Conservation (phyloP, 2,329 filamentous ascomycete genomes). For the Aspergillus tanneri region DNA sequence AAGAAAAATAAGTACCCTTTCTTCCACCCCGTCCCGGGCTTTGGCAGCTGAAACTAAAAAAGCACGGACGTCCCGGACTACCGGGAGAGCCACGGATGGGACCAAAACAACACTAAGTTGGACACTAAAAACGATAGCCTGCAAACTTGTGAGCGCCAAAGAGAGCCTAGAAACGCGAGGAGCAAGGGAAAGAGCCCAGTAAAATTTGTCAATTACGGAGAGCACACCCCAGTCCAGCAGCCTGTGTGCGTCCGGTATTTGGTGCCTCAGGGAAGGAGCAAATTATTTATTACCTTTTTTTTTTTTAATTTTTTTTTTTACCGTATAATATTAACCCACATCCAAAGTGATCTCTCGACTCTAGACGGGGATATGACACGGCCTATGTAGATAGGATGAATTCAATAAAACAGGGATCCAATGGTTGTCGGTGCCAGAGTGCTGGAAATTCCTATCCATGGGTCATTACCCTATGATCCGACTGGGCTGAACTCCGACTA, state of each 20-base stretch:
- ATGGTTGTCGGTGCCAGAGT: slow-evolving; percentile 28
- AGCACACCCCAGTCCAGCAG: background rate
- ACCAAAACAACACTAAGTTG: background rate
- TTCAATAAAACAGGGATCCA: slow-evolving; percentile 24
- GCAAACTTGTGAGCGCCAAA: slow-evolving; percentile 3
- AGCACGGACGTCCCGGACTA: slow-evolving; percentile 24
- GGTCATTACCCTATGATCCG: slow-evolving; percentile 17
- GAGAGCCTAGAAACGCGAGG: background rate
- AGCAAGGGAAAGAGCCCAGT: background rate
- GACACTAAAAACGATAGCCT: slow-evolving; percentile 2
- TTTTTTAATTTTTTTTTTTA: background rate
- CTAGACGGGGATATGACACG: too few species aligned
- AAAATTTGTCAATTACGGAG: too few species aligned
- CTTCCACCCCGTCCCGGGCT: background rate
- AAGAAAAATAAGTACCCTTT: too few species aligned
- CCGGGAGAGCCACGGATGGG: slow-evolving; percentile 11
- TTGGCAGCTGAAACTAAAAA: slow-evolving; percentile 11
- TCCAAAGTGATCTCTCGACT: too few species aligned
- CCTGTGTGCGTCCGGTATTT: background rate
- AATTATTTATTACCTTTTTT: background rate
- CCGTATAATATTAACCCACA: background rate
- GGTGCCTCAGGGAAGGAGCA: too few species aligned
- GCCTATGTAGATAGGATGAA: slow-evolving; percentile 7
- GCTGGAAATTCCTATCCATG: slow-evolving; percentile 28
- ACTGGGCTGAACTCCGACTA: slow-evolving; percentile 10